Evolutionary conservation across 768 basidiomycete genomes (phyloP).

Genomic region (Russula emetica): DNA sequence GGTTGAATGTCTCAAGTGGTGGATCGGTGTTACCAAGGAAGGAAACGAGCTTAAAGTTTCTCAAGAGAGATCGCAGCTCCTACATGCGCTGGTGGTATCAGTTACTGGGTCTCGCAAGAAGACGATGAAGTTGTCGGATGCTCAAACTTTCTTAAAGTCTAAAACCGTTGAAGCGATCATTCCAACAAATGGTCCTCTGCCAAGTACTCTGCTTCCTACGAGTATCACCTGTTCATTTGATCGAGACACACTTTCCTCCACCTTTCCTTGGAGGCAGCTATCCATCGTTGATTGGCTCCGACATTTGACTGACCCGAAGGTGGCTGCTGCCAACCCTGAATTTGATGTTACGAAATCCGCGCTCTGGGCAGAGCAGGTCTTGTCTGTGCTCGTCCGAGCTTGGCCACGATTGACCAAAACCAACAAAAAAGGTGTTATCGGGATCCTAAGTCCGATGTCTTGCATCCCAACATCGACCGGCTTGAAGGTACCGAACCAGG

Average conservation of each 20-base stretch:
- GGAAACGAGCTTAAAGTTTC: too few relatives aligned
- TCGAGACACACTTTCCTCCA: conserved; percentile 42
- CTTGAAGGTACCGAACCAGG: conserved; percentile 62
- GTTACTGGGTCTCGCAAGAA: conserved; percentile 44
- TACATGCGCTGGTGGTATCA: conserved; percentile 65
- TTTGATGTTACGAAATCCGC: conserved; percentile 63
- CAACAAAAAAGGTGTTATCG: conserved; percentile 40
- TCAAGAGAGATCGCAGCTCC: conserved; percentile 53
- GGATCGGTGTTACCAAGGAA: too few relatives aligned
- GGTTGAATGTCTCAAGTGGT: conserved; percentile 35
- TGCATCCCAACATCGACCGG: conserved; percentile 60
- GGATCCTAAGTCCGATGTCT: conserved; percentile 40
- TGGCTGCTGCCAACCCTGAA: conserved; percentile 42
- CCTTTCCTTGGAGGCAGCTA: conserved; percentile 80
- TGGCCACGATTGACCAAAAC: conserved; percentile 61
- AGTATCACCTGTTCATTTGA: conserved; percentile 58
- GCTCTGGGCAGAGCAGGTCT: conserved; percentile 76
- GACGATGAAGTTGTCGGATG: conserved; percentile 62
- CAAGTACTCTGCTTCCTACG: conserved; percentile 65
- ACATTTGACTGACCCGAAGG: conserved; percentile 51
- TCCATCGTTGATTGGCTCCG: conserved; percentile 70
- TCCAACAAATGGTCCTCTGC: conserved; percentile 70
- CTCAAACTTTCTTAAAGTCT: conserved; percentile 69
- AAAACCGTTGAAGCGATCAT: conserved; percentile 53
- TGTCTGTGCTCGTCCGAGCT: conserved; percentile 57